Evolutionary conservation across 2,329 filamentous ascomycete genomes (phyloP).

Genomic region (Magnaporthiopsis poae): DNA sequence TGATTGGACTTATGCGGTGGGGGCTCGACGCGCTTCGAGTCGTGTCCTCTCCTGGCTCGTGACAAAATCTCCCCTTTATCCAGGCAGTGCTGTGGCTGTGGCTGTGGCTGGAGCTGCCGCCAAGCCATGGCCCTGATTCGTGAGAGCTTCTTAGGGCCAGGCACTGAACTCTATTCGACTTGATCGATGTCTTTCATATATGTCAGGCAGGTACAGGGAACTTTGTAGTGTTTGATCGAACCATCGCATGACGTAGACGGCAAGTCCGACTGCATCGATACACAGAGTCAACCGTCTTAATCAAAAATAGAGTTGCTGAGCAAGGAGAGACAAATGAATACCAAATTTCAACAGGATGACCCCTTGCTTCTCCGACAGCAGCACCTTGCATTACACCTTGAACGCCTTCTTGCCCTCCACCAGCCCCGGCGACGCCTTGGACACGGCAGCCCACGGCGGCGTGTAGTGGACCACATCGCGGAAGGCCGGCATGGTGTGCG

Average conservation of each 20-base stretch:
- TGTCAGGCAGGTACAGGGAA: neutral
- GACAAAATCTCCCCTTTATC: too few relatives aligned
- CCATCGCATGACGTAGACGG: neutral
- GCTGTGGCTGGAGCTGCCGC: too few relatives aligned
- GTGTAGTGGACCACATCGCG: constrained; percentile 69
- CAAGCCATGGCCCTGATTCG: too few relatives aligned
- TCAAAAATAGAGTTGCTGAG: neutral
- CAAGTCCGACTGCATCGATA: too few relatives aligned
- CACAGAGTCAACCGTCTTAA: too few relatives aligned
- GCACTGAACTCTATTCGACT: too few relatives aligned
- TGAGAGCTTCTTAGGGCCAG: too few relatives aligned
- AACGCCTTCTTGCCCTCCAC: constrained; percentile 71
- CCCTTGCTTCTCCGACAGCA: neutral
- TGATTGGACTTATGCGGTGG: too few relatives aligned
- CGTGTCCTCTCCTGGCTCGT: too few relatives aligned
- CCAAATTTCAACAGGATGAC: neutral
- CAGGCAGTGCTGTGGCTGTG: too few relatives aligned
- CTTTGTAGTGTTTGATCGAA: neutral
- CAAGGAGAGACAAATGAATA: neutral
- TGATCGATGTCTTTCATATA: too few relatives aligned
- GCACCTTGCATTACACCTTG: constrained; percentile 31
- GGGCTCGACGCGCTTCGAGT: too few relatives aligned
- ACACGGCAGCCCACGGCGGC: constrained; percentile 69
- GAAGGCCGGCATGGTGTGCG: constrained; percentile 68
- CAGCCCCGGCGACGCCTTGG: constrained; percentile 66